Evolutionary conservation across 2,329 filamentous ascomycete species (phyloP), one percentile per base, ranked within the genome.

Genomic region (Lachnellula cervina): DNA sequence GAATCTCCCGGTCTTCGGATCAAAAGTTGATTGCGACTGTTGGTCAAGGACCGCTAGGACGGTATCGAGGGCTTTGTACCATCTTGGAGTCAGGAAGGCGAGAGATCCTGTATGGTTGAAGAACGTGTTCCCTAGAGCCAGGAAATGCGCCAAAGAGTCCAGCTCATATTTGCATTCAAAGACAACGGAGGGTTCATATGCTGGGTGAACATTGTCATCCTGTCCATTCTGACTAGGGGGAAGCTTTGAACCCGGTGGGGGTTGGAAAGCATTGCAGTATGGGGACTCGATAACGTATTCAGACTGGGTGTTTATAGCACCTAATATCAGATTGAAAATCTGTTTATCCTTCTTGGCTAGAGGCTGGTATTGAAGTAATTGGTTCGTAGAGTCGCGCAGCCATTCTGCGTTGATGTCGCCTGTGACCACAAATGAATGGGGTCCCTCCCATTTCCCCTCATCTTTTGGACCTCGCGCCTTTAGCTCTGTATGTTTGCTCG

Each of bases 121-220:
- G 73, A 96, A 97, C 64, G 96, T 86, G 66, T 96, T 97, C 17
- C 80, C 83, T 2, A 99, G 75, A 0, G 88, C 84, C 5, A 99
- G 80, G 71, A 99, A 99, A 68, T 95, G 87, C 0, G 92, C 94
- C 0, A 99, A 79, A 8, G 92, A 97, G 73, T 99, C 94, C 21
- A 99, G 84, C 75, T 99, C 94, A 73, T 97, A 99, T 74, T 99
- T 99, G 82, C 94, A 99, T 73, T 99, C 94, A 62, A 97, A 99
- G 3, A 99, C 94, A 49, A 86, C 82, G 0, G 79, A 82, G 0
- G 87, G 87, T 67, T 97, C 91, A 69, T 96, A 97, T 0, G 79
- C 78, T 0, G 94, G 94, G 65, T 96, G 90, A 0, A 99, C 94
- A 8, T 70, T 73, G 68, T 99, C 94, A 19, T 87, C 81, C 69